These are phyloP conservation scores for Blepharisma undulans DNA, from an alignment of 169 alveolate species.

Conservation along the genomic window DNA sequence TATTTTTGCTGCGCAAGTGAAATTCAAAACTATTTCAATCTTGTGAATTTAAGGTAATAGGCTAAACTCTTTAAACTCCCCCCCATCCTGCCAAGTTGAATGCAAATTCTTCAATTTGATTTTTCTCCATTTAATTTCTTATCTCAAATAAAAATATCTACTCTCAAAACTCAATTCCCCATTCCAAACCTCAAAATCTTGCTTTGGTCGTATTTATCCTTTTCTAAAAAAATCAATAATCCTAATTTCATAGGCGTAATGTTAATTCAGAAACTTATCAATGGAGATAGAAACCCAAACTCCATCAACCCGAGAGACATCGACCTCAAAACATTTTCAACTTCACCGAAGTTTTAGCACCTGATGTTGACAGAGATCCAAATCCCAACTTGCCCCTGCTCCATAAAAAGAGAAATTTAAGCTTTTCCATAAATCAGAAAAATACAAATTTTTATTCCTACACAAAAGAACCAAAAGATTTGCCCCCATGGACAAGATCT, in stretches of 20 bases:
- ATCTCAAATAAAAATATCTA: neutral
- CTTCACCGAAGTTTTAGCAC: neutral
- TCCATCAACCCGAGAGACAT: neutral
- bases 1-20: no score
- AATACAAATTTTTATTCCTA: neutral
- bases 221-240: neutral
- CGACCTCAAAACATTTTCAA: neutral
- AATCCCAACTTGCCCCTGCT: neutral
- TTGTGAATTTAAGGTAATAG: no score
- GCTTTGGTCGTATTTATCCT: neutral
- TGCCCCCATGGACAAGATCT: neutral
- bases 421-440: neutral
- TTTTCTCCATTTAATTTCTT: neutral
- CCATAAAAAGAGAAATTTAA: neutral
- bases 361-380: neutral
- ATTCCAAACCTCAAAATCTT: conserved; percentile 24
- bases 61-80: no score
- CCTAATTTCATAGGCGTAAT: conserved; percentile 7
- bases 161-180: conserved; percentile 10
- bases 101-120: neutral
- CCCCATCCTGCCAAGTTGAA: neutral
- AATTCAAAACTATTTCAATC: no score
- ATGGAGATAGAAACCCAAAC: neutral
- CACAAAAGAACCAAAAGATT: neutral
- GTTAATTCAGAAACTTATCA: neutral